Base-by-base conservation (phyloP, 345 rosid genomes). In the Linum trigynum region DNA sequence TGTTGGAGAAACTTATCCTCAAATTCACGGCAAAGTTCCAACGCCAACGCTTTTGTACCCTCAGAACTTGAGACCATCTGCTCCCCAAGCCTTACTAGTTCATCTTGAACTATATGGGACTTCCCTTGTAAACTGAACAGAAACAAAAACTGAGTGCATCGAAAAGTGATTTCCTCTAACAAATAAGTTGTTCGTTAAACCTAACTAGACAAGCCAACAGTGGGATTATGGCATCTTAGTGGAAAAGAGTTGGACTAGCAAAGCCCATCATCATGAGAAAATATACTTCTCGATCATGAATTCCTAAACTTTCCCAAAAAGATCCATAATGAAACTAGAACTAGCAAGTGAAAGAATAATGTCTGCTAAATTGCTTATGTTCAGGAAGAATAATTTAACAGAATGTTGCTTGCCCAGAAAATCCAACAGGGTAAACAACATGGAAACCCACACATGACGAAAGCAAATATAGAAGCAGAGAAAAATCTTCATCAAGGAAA, bases 1-100 rank as follows among this genome's bases (percentile, higher is more conserved):
- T 95, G 99, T 66, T 55, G 87, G 71, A 95, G 98, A 84, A 95
- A 95, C 73, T 84, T 91, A 74, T 95, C 99, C 75, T 95, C 98
- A 83, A 89, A 95, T 74, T 95, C 98, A 69, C 99, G 97, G 70
- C 99, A 95, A 45, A 95, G 86, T 86, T 91, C 96, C 91, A 95
- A 83, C 61, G 98, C 99, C 58, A 95, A 69, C 69, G 98, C 98
- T 82, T 86, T 82, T 41, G 99, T 91, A 65, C 99, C 98, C 85
- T 95, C 99, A 61, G 91, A 72, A 78, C 88, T 86, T 68, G 65
- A 72, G 71, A 89, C 87, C 87, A 91, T 82, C 71, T 84, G 89
- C 72, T 83, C 96, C 69, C 99, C 99, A 75, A 95, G 87, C 83
- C 89, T 84, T 11, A 82, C 76, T 74, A 95, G 69, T 77, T 94